A percentile compares a stretch with the other conserved stretches of the same genome.
phyloP scores from a whole-genome alignment of 768 basidiomycete species.

The Mycena capillaripes region DNA sequence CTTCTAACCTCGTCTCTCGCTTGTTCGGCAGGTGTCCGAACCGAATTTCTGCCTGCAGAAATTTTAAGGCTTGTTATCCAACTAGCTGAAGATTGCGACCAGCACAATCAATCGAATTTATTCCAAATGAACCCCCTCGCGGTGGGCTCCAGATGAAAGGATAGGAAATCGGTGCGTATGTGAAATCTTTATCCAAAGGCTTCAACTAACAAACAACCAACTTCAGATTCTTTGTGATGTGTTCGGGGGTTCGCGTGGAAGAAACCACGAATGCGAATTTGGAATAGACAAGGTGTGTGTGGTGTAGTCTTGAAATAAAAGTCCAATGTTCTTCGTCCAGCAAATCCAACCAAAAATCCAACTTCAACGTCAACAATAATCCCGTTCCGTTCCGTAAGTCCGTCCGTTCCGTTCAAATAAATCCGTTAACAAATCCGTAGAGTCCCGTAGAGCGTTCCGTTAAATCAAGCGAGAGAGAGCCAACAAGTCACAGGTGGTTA shows the following conservation, averaged over 20 bases:
- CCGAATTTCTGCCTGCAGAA: conserved; percentile 2
- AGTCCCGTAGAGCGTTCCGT: too few relatives aligned
- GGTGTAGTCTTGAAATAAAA: background rate
- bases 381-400: background rate
- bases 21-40: background rate
- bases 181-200: background rate
- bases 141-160: too few relatives aligned
- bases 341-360: background rate
- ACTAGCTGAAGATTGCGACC: background rate
- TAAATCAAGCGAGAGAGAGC: background rate
- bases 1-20: background rate
- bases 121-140: too few relatives aligned
- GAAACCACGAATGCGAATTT: too few relatives aligned
- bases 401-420: too few relatives aligned
- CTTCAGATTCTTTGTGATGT: background rate
- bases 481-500: background rate
- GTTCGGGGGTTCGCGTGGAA: background rate
- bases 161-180: background rate
- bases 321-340: background rate
- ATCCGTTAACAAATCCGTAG: too few relatives aligned
- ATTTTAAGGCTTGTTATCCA: background rate
- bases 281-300: background rate
- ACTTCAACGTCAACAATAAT: background rate
- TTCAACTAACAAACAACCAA: background rate
- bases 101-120: background rate